phyloP scores from a whole-genome alignment of 257 asterid species.

The Orobanche coerulescens region DNA sequence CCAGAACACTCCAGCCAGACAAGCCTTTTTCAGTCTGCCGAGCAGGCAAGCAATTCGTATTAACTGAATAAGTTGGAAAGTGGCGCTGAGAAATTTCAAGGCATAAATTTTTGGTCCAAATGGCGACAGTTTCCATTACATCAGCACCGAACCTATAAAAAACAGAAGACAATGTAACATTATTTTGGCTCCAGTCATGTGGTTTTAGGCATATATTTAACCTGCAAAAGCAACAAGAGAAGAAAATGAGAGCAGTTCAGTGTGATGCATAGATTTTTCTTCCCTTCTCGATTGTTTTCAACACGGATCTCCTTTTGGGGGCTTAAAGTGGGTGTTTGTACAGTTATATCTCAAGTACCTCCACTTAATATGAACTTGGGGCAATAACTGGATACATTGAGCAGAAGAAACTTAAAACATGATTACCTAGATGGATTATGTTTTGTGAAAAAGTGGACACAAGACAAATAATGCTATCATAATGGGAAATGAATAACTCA shows the following conservation, averaged over 20 bases:
- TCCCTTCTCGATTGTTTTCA: conserved; percentile 13
- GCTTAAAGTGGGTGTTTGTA: not conserved
- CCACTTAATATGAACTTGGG: not conserved
- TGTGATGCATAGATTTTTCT: not conserved
- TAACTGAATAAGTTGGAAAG: conserved; percentile 52
- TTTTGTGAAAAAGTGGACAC: not conserved
- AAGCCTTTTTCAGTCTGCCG: conserved; percentile 52
- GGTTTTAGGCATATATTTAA: not conserved
- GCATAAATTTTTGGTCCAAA: conserved; percentile 85
- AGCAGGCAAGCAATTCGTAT: conserved; percentile 37
- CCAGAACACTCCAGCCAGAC: conserved; percentile 81
- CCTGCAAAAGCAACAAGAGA: conserved; percentile 7
- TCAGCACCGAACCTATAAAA: conserved; percentile 82
- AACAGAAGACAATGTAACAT: conserved; percentile 3
- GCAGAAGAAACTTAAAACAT: conserved; percentile 2
- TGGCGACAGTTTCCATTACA: conserved; percentile 83
- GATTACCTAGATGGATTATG: not conserved
- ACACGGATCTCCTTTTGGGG: not conserved
- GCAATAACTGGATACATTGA: not conserved
- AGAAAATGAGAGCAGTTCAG: conserved; percentile 12
- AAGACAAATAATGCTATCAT: not conserved
- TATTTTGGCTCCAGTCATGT: conserved; percentile 6
- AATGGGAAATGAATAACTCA: not conserved
- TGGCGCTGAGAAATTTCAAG: conserved; percentile 56
- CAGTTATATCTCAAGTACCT: not conserved